Conservation (phyloP, 1,284 basidiomycete species). For the Phellopilus nigrolimitatus region DNA sequence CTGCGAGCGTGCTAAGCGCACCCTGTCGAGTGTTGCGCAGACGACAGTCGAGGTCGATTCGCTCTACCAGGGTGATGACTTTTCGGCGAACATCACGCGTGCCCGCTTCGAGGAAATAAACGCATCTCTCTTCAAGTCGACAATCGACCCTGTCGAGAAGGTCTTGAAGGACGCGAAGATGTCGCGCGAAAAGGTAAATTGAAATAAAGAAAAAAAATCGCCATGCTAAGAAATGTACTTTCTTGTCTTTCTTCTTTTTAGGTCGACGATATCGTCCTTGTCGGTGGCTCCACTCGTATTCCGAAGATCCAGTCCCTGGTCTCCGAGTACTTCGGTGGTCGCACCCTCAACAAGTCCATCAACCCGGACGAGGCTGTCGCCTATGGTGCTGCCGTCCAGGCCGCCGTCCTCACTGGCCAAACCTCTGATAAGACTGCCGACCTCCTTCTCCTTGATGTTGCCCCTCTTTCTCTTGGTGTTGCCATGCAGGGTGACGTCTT, state of each 20-base stretch:
- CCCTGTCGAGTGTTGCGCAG: conserved; percentile 95
- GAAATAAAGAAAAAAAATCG: too few species aligned
- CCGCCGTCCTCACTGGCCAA: conserved; percentile 92
- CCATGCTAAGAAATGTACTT: conserved; percentile 9
- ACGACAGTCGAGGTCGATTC: conserved; percentile 99
- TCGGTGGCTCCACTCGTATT: conserved; percentile 99
- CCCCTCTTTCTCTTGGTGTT: conserved; percentile 94
- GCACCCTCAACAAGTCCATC: conserved; percentile 98
- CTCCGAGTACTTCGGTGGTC: conserved; percentile 96
- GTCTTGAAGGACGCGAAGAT: conserved; percentile 99
- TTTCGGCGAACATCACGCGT: conserved; percentile 95
- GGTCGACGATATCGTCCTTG: conserved; percentile 98
- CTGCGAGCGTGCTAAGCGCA: conserved; percentile 99
- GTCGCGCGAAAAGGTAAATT: conserved; percentile 73
- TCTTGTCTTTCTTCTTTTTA: conserved; percentile 8
- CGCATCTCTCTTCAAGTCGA: conserved; percentile 90
- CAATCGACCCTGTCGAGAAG: conserved; percentile 97
- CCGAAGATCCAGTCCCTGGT: conserved; percentile 98
- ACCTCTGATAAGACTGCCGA: conserved; percentile 96
- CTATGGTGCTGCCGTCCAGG: conserved; percentile 96
- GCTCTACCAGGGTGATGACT: conserved; percentile 93
- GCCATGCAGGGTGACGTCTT: conserved; percentile 99
- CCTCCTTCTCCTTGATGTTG: conserved; percentile 92
- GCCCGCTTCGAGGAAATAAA: conserved; percentile 99
- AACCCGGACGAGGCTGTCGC: conserved; percentile 96